phyloP scores from a whole-genome alignment of 257 asterid species.

The Nemophila menziesii region DNA sequence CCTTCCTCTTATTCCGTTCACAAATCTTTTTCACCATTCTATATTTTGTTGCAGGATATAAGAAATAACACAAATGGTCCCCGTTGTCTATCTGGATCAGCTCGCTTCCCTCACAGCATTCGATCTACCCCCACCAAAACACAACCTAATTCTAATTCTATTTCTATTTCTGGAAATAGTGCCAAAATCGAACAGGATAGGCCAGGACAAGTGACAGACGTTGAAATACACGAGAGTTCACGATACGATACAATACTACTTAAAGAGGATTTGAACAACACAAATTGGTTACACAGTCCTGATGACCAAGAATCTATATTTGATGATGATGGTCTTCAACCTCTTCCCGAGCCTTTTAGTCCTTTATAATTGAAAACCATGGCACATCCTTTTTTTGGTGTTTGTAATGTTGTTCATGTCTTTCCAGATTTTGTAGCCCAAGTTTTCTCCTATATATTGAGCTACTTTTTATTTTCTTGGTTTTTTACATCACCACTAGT shows the following conservation, averaged over 20 bases:
- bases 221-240: slow-evolving; percentile 76
- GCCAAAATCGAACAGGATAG: slow-evolving; percentile 54
- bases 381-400: too few species aligned
- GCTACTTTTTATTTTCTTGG: too few species aligned
- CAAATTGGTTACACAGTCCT: slow-evolving; percentile 76
- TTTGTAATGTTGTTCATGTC: too few species aligned
- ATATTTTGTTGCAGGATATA: slow-evolving; percentile 59
- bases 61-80: slow-evolving; percentile 45
- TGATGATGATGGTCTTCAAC: slow-evolving; percentile 76
- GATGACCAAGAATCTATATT: slow-evolving; percentile 76
- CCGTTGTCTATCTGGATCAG: slow-evolving; percentile 70
- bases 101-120: slow-evolving; percentile 88
- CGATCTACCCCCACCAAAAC: slow-evolving; percentile 52
- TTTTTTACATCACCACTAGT: too few species aligned
- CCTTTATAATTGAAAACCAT: slow-evolving; percentile 48
- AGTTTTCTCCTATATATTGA: too few species aligned
- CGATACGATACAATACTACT: slow-evolving; percentile 57
- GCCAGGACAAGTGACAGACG: slow-evolving; percentile 41
- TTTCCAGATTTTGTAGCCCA: too few species aligned
- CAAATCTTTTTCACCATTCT: neutral
- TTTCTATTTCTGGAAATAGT: too few species aligned
- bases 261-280: slow-evolving; percentile 80
- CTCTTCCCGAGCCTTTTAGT: slow-evolving; percentile 82
- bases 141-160: slow-evolving; percentile 28
- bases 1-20: too few species aligned